These are phyloP conservation scores for Apiospora marii DNA, from an alignment of 2,329 filamentous ascomycete genomes.

Conservation along the genomic window DNA sequence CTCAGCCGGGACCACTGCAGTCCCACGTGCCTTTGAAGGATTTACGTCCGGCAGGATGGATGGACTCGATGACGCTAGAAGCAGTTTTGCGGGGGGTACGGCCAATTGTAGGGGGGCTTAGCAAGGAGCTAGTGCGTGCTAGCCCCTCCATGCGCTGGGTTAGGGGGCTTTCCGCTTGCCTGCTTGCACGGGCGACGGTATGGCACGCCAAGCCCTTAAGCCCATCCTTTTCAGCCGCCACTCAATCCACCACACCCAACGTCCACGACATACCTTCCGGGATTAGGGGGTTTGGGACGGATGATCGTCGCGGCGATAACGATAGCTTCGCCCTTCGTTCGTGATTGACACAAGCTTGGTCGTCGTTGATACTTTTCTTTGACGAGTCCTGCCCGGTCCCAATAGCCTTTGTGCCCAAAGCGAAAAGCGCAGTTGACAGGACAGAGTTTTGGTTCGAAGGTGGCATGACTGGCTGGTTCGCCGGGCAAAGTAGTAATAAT, in stretches of 20 bases:
- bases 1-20: slow-evolving; percentile 12
- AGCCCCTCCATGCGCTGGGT: neutral
- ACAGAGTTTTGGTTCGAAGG: neutral
- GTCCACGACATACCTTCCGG: slow-evolving; percentile 2
- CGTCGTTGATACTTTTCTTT: neutral
- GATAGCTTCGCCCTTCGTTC: neutral
- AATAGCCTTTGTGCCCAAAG: neutral
- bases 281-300: neutral
- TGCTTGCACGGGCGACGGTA: neutral
- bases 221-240: slow-evolving; percentile 12
- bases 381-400: neutral
- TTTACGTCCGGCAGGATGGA: neutral
- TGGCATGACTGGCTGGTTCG: neutral
- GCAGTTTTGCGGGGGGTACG: neutral
- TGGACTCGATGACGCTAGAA: slow-evolving; percentile 5
- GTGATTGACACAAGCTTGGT: neutral
- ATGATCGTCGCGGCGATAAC: slow-evolving; percentile 13
- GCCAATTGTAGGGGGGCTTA: neutral
- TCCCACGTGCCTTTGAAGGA: slow-evolving; percentile 1
- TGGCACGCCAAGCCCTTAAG: neutral
- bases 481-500: slow-evolving; percentile 45
- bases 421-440: slow-evolving; percentile 2
- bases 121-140: neutral
- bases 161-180: neutral
- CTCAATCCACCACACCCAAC: neutral